Evolutionary conservation across 2,329 filamentous ascomycete species (phyloP), one percentile per base, ranked within the genome.

Genomic region (Sclerotinia borealis): DNA sequence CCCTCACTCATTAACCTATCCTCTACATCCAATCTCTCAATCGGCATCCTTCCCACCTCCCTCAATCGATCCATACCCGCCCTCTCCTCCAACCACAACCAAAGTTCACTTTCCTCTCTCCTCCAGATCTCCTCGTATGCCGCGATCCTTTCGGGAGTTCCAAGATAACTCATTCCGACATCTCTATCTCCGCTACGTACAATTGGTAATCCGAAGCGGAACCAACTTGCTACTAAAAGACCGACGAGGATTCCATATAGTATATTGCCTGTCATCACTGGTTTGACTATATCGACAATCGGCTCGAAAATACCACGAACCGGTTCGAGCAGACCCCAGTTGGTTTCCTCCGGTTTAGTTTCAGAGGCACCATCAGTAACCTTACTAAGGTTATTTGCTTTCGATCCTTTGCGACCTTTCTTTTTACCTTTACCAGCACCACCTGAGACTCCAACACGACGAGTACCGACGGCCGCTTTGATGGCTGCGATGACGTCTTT

Each of bases 91-190:
- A 72, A 66, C 75, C 72, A 74, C 60, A 72, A 66, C 69, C 75
- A 75, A 0, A 76, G 65, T 52, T 76, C 74, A 51, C 73, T 75
- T 43, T 75, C 75, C 65, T 76, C 75, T 59, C 70, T 66, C 59
- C 72, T 68, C 69, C 74, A 99, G 72, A 98, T 89, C 76, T 96
- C 91, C 69, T 98, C 93, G 74, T 97, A 98, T 0, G 91, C 92
- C 2, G 89, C 86, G 19, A 92, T 78, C 7, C 92, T 85, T 62
- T 93, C 86, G 0, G 90, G 83, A 31, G 71, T 69, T 63, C 73
- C 49, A 67, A 78, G 67, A 70, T 77, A 79, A 2, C 75, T 75
- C 63, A 79, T 68, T 7, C 76, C 76, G 13, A 67, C 22, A 49
- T 74, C 75, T 9, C 76, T 76, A 63, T 76, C 79, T 1, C 74